Evolutionary conservation across 1,284 basidiomycete species (phyloP), one percentile per base, ranked within the genome.

Genomic region (Melanopsichium pennsylvanicum): DNA sequence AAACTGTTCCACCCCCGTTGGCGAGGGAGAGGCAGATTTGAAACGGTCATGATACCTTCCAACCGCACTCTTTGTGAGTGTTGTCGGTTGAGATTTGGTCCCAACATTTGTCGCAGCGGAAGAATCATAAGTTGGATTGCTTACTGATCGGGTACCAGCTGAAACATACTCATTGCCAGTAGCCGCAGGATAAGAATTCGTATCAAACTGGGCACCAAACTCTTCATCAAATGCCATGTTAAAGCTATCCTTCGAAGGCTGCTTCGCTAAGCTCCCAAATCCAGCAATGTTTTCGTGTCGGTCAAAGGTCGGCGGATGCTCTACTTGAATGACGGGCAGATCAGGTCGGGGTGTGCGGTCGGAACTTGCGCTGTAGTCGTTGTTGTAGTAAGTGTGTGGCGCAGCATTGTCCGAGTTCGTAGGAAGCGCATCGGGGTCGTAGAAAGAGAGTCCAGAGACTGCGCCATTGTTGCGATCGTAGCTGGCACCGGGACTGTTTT

Each of bases 361-460:
- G 1, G 48, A 33, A n/a, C n/a, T n/a, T n/a, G n/a, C n/a, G 27
- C 57, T 57, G 26, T 34, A 25, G 11, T 25, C 19, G 8, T 25
- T 37, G 11, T 49, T 29, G 13, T 44, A 31, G 34, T 51, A 49
- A 21, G 36, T 43, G 36, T 43, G 23, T 15, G 33, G 6, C 12
- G 42, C 41, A 5, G 45, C 12, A 2, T 23, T 23, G 11, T 43
- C 48, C 13, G 21, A 39, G 31, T 42, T 47, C 16, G 16, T 21
- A 2, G 54, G 58, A 26, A 74, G 47, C 23, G 54, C 25, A 19
- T 74, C 71, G 2, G 69, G 71, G 42, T 71, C 69, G 43, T 74
- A 74, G 40, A 58, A 74, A 4, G 59, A 64, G 31, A 71, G 35
- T 0, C 60, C 63, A 4, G 71, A 70, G 2, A 58, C 67, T 10